Base-by-base conservation (phyloP, 805 yeast species). In the Saccharomycopsis capsularis region DNA sequence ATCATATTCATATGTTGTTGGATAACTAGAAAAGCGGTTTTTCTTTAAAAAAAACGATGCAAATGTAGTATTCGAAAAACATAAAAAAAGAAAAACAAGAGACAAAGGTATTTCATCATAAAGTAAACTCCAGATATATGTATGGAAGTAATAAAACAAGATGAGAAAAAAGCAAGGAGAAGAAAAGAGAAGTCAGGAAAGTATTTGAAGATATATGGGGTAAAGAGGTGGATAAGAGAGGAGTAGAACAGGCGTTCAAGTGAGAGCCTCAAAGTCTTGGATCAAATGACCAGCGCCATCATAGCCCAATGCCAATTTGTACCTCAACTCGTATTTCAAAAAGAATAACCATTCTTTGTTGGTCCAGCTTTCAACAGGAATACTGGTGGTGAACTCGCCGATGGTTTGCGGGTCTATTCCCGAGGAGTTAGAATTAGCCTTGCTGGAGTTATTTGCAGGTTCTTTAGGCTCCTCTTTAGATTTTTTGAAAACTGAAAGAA, bases 201-300 rank as follows among this genome's bases (percentile, higher is more conserved):
- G 22, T 19, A 15, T 27, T 7, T 27, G 32, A 7, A 27, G 13
- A 7, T 13, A 18, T 13, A 34, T 34, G 7, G n/a, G 7, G n/a
- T 13, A 13, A 34, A 34, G n/a, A 34, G n/a, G n/a, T 5, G 19
- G n/a, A 16, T 6, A 34, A 34, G 19, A 9, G n/a, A 34, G n/a
- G n/a, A 16, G 19, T 9, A 16, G 6, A 34, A 34, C 19, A 34
- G n/a, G n/a, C 19, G 7, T 16, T 34, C 38, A 34, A 34, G 32
- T 29, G 13, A 29, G 7, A 13, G 32, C 32, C 9, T 43, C 46
- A 21, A 51, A 47, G 27, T 50, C 54, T 21, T 42, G 37, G 15
- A 42, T 35, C 22, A 53, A 42, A 38, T 50, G 52, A n/a, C 56
- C 54, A 7, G 54, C 46, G 23, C 56, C 56, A 19, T 47, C 46